Percentiles rank a stretch among this genome's conserved stretches.
Evolutionary conservation across 306 rosid genomes (phyloP).

Genomic region (Rubus parviflorus): DNA sequence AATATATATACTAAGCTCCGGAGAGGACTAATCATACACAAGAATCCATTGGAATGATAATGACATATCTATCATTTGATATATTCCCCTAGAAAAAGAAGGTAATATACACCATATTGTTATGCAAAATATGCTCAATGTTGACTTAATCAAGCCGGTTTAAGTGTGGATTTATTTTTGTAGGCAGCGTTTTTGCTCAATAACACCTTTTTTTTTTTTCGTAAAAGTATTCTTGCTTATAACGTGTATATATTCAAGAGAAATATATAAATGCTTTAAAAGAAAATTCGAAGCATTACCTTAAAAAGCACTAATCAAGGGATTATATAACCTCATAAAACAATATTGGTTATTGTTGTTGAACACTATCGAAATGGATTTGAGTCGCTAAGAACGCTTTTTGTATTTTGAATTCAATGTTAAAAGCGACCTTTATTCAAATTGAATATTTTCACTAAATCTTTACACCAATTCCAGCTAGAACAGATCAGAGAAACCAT

Average conservation of each 20-base stretch:
- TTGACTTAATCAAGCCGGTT: background rate
- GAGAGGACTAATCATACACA: slow-evolving; percentile 27
- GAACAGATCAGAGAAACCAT: background rate
- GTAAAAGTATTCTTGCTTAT: background rate
- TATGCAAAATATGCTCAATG: background rate
- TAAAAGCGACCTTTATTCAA: background rate
- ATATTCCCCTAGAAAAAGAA: slow-evolving; percentile 24
- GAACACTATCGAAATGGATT: no score
- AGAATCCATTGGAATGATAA: slow-evolving; percentile 27
- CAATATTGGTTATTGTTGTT: no score
- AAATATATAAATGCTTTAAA: no score
- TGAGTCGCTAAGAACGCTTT: background rate
- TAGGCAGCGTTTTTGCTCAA: background rate
- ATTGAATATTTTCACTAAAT: background rate
- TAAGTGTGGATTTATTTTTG: background rate
- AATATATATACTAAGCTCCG: background rate
- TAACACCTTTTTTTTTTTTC: background rate
- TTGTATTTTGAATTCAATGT: no score
- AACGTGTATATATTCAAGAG: no score
- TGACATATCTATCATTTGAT: slow-evolving; percentile 6
- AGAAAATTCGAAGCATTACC: no score
- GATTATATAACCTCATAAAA: no score
- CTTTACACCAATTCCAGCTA: background rate
- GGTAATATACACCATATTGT: background rate
- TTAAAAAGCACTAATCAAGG: no score